A percentile compares a stretch with the other conserved stretches of the same genome.
Evolutionary conservation across 2,329 filamentous ascomycete species (phyloP).

Genomic region (Fusarium palustre): DNA sequence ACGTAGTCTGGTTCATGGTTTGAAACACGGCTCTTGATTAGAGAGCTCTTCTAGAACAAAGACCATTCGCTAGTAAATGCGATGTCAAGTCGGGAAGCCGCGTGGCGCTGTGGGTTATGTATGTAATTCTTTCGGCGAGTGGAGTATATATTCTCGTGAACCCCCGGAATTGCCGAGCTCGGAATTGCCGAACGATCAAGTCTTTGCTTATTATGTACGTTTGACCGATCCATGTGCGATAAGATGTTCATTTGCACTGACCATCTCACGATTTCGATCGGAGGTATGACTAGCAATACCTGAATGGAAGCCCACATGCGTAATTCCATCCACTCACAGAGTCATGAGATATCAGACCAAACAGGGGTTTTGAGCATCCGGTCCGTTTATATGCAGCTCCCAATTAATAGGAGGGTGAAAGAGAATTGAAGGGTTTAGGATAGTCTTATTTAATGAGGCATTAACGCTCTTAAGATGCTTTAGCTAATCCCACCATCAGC

Average conservation of each 20-base stretch:
- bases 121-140: not conserved
- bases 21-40: not conserved
- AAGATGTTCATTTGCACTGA: not conserved
- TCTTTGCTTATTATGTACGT: not conserved
- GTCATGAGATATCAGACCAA: not conserved
- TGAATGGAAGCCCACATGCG: not conserved
- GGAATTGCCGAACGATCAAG: not conserved
- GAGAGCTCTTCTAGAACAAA: not conserved
- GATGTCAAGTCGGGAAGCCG: not conserved
- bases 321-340: not conserved
- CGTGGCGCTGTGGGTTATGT: not conserved
- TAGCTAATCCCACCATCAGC: not conserved
- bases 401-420: not conserved
- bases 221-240: not conserved
- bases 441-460: not conserved
- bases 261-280: not conserved
- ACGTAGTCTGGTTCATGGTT: not conserved
- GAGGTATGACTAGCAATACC: not conserved
- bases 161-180: not conserved
- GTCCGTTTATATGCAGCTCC: not conserved
- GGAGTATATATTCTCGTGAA: not conserved
- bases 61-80: not conserved
- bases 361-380: not conserved
- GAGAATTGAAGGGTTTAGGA: not conserved
- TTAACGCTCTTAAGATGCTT: not conserved